These are phyloP conservation scores for Globisporangium okanoganense DNA, from an alignment of 352 stramenopile species.

Conservation along the genomic window DNA sequence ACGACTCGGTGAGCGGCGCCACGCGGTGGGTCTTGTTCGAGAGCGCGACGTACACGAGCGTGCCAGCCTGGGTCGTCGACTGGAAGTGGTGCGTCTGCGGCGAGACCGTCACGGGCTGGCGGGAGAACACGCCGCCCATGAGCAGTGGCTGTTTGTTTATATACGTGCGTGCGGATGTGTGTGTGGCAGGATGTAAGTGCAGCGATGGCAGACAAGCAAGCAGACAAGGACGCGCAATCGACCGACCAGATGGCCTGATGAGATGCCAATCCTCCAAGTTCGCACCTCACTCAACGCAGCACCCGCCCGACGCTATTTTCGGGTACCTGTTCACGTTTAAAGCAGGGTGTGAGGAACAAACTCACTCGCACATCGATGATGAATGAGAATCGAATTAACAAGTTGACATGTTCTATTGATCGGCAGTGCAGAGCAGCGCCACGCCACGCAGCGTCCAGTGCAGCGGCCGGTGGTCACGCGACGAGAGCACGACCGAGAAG, in stretches of 20 bases:
- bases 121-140: conserved; percentile 55
- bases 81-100: conserved; percentile 61
- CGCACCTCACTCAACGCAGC: neutral
- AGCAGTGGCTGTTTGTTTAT: neutral
- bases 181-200: neutral
- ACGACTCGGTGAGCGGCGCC: conserved; percentile 53
- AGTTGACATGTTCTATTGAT: conserved; percentile 25
- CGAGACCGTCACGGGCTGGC: conserved; percentile 51
- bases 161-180: neutral
- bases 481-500: conserved; percentile 71
- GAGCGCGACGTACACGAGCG: conserved; percentile 65
- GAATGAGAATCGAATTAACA: neutral
- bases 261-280: neutral
- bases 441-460: conserved; percentile 78
- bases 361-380: neutral
- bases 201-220: neutral
- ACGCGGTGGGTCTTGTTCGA: conserved; percentile 64
- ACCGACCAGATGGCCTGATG: neutral
- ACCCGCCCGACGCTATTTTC: neutral
- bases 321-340: neutral
- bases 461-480: conserved; percentile 64
- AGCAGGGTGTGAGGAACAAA: neutral
- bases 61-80: conserved; percentile 58
- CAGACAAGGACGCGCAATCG: neutral
- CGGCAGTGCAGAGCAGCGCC: conserved; percentile 61